Base-by-base conservation (phyloP, 2,329 filamentous ascomycete genomes). In the Calonectria multiphialidica region DNA sequence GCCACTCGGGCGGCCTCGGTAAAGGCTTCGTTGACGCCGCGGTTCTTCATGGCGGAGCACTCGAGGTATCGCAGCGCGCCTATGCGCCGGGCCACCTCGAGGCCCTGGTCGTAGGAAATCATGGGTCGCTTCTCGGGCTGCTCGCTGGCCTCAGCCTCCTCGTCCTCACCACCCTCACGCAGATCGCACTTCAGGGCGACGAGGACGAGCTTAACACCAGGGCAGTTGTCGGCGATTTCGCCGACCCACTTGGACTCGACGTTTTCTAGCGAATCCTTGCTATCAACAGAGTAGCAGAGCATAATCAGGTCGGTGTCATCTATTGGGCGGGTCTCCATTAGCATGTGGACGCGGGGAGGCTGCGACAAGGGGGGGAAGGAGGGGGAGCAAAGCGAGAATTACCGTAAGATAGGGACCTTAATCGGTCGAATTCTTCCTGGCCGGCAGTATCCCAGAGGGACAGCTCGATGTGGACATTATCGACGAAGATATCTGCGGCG, bases 391-490 rank as follows among this genome's bases (percentile, higher is more conserved):
- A 55, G 53, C 18, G 13, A 15, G 5, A n/a, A 77, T 62, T 82
- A 89, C 96, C 97, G 85, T 99, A 99, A 62, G 96, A 98, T 68
- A 99, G 91, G 75, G 95, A 98, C 81, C 97, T 94, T 84, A 99
- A 87, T 66, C 97, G 93, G 86, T 99, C 97, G 87, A 98, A 99
- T 90, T 99, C 97, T 88, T 99, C 97, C 86, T 99, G 97, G 30
- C 97, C 97, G 45, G 97, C 97, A 0, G 97, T 99, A 84, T 99
- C 97, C 97, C 97, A 99, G 72, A 99, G 90, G 71, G 96, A 98
- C 68, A 99, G 90, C 85, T 99, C 97, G 83, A 99, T 98, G 86
- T 98, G 96, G 65, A 96, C 94, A 82, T 93, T 96, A 83, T 99
- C 97, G 83, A 99, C 97, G 84, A 98, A 99, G 84, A 99, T 98